These are phyloP conservation scores for Amanita jacksonii DNA, from an alignment of 768 basidiomycete species.

Conservation along the genomic window DNA sequence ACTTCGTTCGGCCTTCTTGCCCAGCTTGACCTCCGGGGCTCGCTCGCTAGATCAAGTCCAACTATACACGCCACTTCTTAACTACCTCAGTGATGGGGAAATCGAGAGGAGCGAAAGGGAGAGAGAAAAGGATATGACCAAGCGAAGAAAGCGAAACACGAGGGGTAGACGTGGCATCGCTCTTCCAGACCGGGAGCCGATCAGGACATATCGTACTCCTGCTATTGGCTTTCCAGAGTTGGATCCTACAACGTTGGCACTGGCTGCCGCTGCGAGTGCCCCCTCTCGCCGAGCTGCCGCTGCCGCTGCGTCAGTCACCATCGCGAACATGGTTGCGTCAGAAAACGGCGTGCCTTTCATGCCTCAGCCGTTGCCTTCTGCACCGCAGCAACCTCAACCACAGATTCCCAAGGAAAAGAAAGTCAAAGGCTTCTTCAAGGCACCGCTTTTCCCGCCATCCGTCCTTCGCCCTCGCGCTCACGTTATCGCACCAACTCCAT, in stretches of 20 bases:
- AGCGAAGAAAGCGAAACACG: conserved; percentile 77
- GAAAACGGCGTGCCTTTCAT: conserved; percentile 70
- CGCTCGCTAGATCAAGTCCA: conserved; percentile 72
- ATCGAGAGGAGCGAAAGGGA: conserved; percentile 86
- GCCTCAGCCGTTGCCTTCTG: conserved; percentile 31
- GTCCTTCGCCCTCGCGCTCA: conserved; percentile 55
- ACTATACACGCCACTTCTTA: conserved; percentile 81
- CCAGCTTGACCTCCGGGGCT: conserved; percentile 60
- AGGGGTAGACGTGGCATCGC: conserved; percentile 72
- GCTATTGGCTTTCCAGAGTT: conserved; percentile 78
- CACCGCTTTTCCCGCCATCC: conserved; percentile 45
- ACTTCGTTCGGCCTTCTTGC: conserved; percentile 81
- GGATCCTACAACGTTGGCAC: conserved; percentile 59
- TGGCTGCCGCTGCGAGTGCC: conserved; percentile 53
- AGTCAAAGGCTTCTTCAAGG: conserved; percentile 59
- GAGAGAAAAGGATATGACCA: conserved; percentile 85
- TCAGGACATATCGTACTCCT: conserved; percentile 86
- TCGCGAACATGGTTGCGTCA: conserved; percentile 86
- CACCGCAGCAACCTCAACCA: conserved; percentile 25
- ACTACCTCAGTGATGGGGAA: conserved; percentile 82
- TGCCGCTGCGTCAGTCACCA: conserved; percentile 72
- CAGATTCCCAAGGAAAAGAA: conserved; percentile 12
- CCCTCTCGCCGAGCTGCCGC: conserved; percentile 81
- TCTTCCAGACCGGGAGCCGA: conserved; percentile 87
- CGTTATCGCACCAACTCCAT: conserved; percentile 49